Evolutionary conservation across 2,329 filamentous ascomycete species (phyloP), one percentile per base, ranked within the genome.

Genomic region (Aspergillus amoenus): DNA sequence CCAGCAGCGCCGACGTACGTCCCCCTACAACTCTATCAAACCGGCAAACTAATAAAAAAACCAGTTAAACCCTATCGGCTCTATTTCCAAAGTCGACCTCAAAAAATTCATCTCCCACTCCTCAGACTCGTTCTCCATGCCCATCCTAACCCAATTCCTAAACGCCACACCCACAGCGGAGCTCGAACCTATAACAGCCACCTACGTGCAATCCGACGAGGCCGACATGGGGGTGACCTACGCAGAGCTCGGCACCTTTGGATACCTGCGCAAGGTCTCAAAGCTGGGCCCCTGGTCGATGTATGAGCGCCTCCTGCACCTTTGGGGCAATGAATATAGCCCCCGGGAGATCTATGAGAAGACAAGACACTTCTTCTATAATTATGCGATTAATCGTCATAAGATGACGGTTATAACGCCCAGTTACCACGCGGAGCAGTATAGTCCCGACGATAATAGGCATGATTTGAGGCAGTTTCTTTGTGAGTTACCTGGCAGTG

Each of bases 91-190:
- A 71, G 84, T 79, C 2, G 89, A 92, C 64, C 76, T 91, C 1
- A 90, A 89, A 70, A 74, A 81, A 9, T 91, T 93, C 74, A 88
- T 91, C 58, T 76, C 75, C n/a, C 91, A 84, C 80, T 82, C 86
- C 2, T 72, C 78, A 52, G 75, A 70, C 17, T 75, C 80, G 37
- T 91, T 89, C 66, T 71, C 81, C 5, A 73, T 93, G 1, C 86
- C 87, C 0, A 83, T 88, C 52, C 80, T 91, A 1, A 72, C 84
- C 9, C 80, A 84, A 9, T 93, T 92, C 74, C 72, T 92, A 40
- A 77, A 79, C 12, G 88, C 86, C 0, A 76, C 78, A 0, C 85
- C 85, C 3, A 87, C 84, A 0, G 85, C 85, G 4, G 86, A 88
- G 67, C 76, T 85, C 68, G 83, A 88, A 64, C 88, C 88, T 7